Evolutionary conservation across 306 rosid species (phyloP).

Genomic region (Cyclanthera cordifolia): DNA sequence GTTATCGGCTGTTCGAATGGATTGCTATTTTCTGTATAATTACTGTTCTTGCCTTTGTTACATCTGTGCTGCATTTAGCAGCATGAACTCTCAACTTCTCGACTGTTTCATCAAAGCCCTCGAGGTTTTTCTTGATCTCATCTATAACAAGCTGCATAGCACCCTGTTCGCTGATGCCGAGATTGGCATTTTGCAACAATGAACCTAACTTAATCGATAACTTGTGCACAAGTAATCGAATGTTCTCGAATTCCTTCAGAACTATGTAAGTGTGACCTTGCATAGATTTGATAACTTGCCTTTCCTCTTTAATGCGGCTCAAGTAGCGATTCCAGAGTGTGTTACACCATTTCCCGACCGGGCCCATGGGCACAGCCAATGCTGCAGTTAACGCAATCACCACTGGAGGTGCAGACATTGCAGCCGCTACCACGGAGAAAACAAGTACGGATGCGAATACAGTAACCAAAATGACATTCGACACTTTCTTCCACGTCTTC

Average conservation of each 20-base stretch:
- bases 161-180: constrained; percentile 60
- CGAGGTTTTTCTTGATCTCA: constrained; percentile 74
- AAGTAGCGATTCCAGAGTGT: constrained; percentile 48
- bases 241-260: constrained; percentile 50
- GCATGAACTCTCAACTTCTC: constrained; percentile 52
- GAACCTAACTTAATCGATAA: constrained; percentile 40
- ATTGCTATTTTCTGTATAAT: constrained; percentile 44
- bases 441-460: constrained; percentile 62
- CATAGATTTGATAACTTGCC: constrained; percentile 48
- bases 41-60: constrained; percentile 59
- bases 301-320: constrained; percentile 37
- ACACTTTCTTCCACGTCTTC: constrained; percentile 54
- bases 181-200: constrained; percentile 37
- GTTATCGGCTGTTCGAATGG: constrained; percentile 24
- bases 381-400: constrained; percentile 62
- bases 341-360: constrained; percentile 87
- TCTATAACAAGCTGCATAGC: constrained; percentile 52
- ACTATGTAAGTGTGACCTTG: constrained; percentile 35
- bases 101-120: constrained; percentile 35
- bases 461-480: constrained; percentile 58
- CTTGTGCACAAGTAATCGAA: constrained; percentile 29
- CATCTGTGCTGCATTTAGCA: constrained; percentile 44
- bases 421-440: constrained; percentile 84
- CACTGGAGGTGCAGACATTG: constrained; percentile 68
- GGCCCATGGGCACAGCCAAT: constrained; percentile 63